These are phyloP conservation scores for Candida freyschussii DNA, from an alignment of 1,139 yeast species.

Conservation along the genomic window DNA sequence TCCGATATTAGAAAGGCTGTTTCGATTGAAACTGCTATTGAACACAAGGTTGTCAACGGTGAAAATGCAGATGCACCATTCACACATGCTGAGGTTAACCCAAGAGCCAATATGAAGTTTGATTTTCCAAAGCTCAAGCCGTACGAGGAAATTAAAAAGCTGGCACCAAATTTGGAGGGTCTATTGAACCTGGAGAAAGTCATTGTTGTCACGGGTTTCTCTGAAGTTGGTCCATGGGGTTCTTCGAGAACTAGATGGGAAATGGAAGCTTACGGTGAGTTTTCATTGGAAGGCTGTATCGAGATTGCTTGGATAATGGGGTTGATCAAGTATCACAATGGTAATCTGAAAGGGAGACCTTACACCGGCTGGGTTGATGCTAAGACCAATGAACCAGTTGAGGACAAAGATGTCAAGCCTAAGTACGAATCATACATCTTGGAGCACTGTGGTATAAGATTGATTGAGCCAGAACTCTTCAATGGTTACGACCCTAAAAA, in stretches of 20 bases:
- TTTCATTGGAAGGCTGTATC: conserved; percentile 96
- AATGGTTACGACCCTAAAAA: conserved; percentile 90
- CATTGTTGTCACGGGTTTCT: conserved; percentile 92
- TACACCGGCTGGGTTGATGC: conserved; percentile 98
- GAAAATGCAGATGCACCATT: conserved; percentile 84
- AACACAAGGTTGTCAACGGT: conserved; percentile 89
- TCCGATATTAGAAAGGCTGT: conserved; percentile 95
- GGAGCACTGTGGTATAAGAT: conserved; percentile 93
- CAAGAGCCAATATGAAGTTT: conserved; percentile 92
- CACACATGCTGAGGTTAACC: conserved; percentile 69
- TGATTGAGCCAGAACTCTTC: conserved; percentile 93
- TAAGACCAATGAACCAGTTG: conserved; percentile 88
- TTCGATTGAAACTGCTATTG: conserved; percentile 86
- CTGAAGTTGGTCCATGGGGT: conserved; percentile 99
- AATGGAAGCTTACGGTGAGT: conserved; percentile 93
- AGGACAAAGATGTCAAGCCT: conserved; percentile 86
- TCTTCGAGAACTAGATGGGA: conserved; percentile 99
- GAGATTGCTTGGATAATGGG: conserved; percentile 99
- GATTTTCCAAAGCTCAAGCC: conserved; percentile 86
- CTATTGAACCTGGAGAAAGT: conserved; percentile 88
- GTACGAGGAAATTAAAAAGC: conserved; percentile 64
- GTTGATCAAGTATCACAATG: conserved; percentile 87
- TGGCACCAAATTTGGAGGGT: conserved; percentile 79
- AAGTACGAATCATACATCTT: conserved; percentile 86
- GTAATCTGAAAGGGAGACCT: conserved; percentile 80